Evolutionary conservation across 306 rosid species (phyloP).

Genomic region (Canavalia ensiformis): DNA sequence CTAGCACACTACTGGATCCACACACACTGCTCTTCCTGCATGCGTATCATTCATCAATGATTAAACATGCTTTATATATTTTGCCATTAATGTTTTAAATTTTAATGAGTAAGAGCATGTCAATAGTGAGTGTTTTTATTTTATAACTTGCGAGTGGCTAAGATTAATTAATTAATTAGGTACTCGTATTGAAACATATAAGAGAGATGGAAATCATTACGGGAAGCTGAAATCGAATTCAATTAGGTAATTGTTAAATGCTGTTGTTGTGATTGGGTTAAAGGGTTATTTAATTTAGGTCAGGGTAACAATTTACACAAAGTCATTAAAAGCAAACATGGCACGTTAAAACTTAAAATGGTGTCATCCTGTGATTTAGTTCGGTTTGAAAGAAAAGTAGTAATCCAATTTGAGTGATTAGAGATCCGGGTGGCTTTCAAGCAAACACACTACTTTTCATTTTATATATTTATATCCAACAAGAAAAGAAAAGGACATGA

Average conservation of each 20-base stretch:
- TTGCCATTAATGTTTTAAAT: constrained; percentile 17
- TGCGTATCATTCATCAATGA: constrained; percentile 53
- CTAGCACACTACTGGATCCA: constrained; percentile 8
- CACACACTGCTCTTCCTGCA: constrained; percentile 20
- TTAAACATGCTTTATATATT: constrained; percentile 48
- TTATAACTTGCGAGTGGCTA: constrained; percentile 37
- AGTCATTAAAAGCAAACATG: constrained; percentile 52
- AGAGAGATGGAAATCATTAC: no score
- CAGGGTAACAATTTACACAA: constrained; percentile 47
- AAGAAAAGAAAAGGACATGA: constrained; percentile 60
- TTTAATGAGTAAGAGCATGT: constrained; percentile 45
- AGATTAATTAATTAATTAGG: constrained; percentile 17
- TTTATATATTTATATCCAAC: constrained; percentile 35
- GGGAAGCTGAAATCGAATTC: background rate
- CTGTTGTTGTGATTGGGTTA: constrained; percentile 43
- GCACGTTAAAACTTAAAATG: constrained; percentile 65
- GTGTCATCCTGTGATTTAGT: constrained; percentile 54
- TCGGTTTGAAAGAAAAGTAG: constrained; percentile 51
- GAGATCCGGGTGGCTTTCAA: constrained; percentile 59
- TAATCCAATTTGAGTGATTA: constrained; percentile 44
- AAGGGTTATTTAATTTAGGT: constrained; percentile 33
- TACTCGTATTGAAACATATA: no score
- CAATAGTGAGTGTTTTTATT: background rate
- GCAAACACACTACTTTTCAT: constrained; percentile 18
- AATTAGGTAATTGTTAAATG: constrained; percentile 13